Base-by-base conservation (phyloP, 1,284 basidiomycete genomes). In the Ustilago bromivora region DNA sequence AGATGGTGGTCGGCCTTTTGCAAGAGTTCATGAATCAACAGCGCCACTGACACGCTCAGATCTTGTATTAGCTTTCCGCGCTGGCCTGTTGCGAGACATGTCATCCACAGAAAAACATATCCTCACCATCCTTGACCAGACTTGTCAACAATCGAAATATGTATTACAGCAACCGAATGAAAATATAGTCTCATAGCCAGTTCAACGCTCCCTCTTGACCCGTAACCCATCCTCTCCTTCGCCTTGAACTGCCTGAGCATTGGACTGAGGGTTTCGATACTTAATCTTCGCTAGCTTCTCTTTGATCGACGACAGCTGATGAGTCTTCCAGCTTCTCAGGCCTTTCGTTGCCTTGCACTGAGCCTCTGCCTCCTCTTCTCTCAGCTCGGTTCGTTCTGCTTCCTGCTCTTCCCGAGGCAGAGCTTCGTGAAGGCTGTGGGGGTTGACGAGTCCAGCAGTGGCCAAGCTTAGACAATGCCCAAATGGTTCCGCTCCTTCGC, bases 321-420 rank as follows among this genome's bases (percentile, higher is more conserved):
- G 36, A 2, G 55, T 46, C 36, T 66, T 71, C 69, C 69, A 71
- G 36, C 57, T 62, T 12, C 64, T 60, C 10, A 71, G 52, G 15
- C 61, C 61, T 8, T 57, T 49, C 9, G 35, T 47, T 23, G 9
- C 28, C n/a, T 28, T 54, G 13, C 40, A 34, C 7, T 43, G 43
- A 9, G 32, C 5, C 9, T 43, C 13, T 19, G 62, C n/a, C n/a
- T 9, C 7, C 23, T 15, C 9, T 10, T 51, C 28, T 28, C 7
- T 13, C 10, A 2, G 4, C 46, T 28, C 19, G 19, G 10, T 49
- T 19, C 12, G n/a, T 49, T 49, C 46, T 13, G 4, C 23, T 32
- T 32, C 28, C 6, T 13, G 15, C 28, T 51, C 28, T 28, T 13
- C 13, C 28, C 34, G 49, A 4, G 49, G 9, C 8, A 28, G 9